Evolutionary conservation across 208 protist species (phyloP), one percentile per base, ranked within the genome.

Genomic region (Wallacemonas sp.): DNA sequence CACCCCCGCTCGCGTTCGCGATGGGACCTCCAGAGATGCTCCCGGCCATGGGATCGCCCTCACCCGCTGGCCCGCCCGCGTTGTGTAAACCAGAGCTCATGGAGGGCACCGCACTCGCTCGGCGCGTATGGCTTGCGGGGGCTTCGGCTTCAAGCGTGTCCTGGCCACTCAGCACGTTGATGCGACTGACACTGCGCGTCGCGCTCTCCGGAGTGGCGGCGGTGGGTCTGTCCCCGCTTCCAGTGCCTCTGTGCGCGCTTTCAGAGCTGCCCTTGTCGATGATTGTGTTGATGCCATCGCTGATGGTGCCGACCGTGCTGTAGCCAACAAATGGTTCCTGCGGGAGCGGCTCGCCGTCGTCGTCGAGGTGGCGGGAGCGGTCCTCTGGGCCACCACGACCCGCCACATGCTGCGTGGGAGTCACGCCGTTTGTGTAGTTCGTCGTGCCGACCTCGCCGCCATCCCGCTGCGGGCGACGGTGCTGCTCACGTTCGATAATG

Each of bases 401-500:
- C 0, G 17, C 11, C 38, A 1, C 49, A 27, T 24, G 2, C 22
- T 27, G 9, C n/a, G 44, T 41, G 56, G 27, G 63, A 41, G 5
- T 62, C 41, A 45, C 42, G 53, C 24, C 56, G 70, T 31, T 63
- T 55, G 12, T 58, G 51, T 39, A 39, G 56, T 62, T 49, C 22
- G 41, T 62, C n/a, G 38, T 47, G 6, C 56, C 56, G 11, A 28
- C n/a, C 34, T 26, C 54, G 31, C 31, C 36, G 14, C 56, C 56
- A 28, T 49, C 56, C 12, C 56, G 34, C 26, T 51, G 68, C 17
- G 62, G 38, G 21, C 89, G 80, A 5, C 83, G 75, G 62, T 93
- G 84, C 75, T 93, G 89, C 70, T 91, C 86, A 19, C 83, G 86
- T 69, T 95, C 89, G 42, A 95, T 93, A 38, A 95, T 93, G 47